Evolutionary conservation across 2,329 filamentous ascomycete species (phyloP), one percentile per base, ranked within the genome.

Genomic region (Huntiella savannae): DNA sequence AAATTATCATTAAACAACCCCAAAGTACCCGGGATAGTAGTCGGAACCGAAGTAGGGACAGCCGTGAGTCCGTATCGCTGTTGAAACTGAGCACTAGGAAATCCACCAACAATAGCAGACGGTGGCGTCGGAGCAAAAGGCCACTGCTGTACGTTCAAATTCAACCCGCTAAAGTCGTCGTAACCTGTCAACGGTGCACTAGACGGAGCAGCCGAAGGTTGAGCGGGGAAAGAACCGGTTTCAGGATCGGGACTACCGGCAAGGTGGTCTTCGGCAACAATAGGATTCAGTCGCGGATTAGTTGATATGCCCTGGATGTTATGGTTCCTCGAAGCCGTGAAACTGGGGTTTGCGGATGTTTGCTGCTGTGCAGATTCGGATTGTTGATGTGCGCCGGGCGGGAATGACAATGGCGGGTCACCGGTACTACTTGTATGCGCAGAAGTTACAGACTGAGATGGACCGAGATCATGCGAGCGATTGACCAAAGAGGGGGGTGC

Each of bases 131-230:
- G 33, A 33, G 44, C 35, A 28, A 46, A 42, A 7, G 44, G 43
- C 43, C 43, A 49, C 34, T 33, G 36, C 12, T 41, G 36, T 28
- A 49, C 35, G 34, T 46, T 42, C 17, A 49, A 42, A 35, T 47
- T 44, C 8, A 50, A 22, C 11, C 38, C 36, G 37, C 28, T 41
- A 19, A 47, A 47, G 37, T 45, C 34, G 43, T 45, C 33, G 43
- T 15, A 17, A n/a, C 16, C 17, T 19, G 43, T 33, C 17, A 28
- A 13, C 12, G 35, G 13, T 10, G 43, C 15, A 38, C 19, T n/a
- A 36, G 32, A 19, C 11, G 13, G 13, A 16, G 42, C 16, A 35
- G 13, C 32, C 7, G 34, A 37, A 19, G 13, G 7, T 22, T 45
- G 6, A 19, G 22, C 33, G 16, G 43, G 33, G 16, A 28, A 22